Evolutionary conservation across 495 filamentous ascomycete species (phyloP).

Genomic region (Niebla homalea): DNA sequence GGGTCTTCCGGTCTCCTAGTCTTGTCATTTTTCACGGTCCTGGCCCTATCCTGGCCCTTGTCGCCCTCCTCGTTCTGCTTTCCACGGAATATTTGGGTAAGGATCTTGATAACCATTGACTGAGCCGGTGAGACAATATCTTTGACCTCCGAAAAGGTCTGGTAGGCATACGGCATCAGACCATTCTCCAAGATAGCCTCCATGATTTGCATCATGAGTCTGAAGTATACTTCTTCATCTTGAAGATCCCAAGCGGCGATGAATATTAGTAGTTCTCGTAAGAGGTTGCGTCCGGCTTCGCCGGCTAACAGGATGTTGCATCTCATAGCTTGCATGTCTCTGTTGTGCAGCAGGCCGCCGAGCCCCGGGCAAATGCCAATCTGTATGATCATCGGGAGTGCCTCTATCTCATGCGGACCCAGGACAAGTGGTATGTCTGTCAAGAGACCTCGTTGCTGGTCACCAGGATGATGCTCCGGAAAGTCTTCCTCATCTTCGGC

Average conservation of each 20-base stretch:
- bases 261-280: constrained; percentile 85
- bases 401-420: constrained; percentile 85
- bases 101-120: constrained; percentile 75
- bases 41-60: constrained; percentile 19
- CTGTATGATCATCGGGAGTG: constrained; percentile 87
- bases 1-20: constrained; percentile 9
- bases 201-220: constrained; percentile 90
- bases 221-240: constrained; percentile 84
- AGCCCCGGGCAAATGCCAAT: constrained; percentile 66
- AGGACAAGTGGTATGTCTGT: constrained; percentile 91
- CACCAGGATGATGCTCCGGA: constrained; percentile 51
- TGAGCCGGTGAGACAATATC: constrained; percentile 93
- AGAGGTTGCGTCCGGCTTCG: constrained; percentile 72
- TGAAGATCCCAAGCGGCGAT: constrained; percentile 92
- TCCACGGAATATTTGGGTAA: constrained; percentile 76
- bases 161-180: constrained; percentile 78
- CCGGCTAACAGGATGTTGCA: constrained; percentile 80
- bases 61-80: constrained; percentile 44
- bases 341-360: constrained; percentile 28
- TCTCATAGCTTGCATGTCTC: constrained; percentile 71
- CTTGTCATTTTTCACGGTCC: constrained; percentile 35
- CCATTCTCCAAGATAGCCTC: constrained; percentile 79
- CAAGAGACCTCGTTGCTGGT: constrained; percentile 71
- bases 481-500: constrained; percentile 76
- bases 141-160: constrained; percentile 79